phyloP scores from a whole-genome alignment of 2,329 filamentous ascomycete genomes.

The Ophiostoma tasmaniense region DNA sequence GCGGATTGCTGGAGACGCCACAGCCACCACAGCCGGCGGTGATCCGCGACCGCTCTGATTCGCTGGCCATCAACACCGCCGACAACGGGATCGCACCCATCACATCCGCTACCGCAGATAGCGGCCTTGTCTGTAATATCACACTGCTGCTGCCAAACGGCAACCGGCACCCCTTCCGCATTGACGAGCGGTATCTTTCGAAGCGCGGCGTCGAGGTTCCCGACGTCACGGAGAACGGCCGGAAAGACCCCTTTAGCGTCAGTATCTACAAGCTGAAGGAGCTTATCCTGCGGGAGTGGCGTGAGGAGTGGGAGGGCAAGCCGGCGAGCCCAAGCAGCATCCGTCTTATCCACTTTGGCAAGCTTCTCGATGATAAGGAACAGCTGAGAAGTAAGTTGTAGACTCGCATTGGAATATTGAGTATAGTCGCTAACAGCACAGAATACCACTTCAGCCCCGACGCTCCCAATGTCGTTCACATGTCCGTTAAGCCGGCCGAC shows the following conservation, averaged over 20 bases:
- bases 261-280: slow-evolving; percentile 92
- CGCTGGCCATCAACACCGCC: neutral
- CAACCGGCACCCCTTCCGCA: slow-evolving; percentile 78
- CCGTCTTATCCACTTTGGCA: slow-evolving; percentile 83
- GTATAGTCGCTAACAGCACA: slow-evolving; percentile 29
- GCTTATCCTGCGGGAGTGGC: slow-evolving; percentile 87
- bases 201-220: slow-evolving; percentile 73
- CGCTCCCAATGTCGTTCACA: slow-evolving; percentile 79
- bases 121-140: slow-evolving; percentile 49
- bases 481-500: slow-evolving; percentile 84
- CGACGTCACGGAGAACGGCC: slow-evolving; percentile 49
- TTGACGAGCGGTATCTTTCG: slow-evolving; percentile 76
- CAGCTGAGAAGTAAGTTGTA: slow-evolving; percentile 63
- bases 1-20: slow-evolving; percentile 6
- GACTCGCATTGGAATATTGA: too few species aligned
- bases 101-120: neutral
- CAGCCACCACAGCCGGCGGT: slow-evolving; percentile 12
- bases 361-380: slow-evolving; percentile 81
- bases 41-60: slow-evolving; percentile 23
- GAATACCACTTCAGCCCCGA: slow-evolving; percentile 72
- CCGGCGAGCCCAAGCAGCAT: slow-evolving; percentile 84
- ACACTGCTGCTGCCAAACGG: slow-evolving; percentile 76
- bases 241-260: slow-evolving; percentile 74
- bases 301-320: slow-evolving; percentile 80
- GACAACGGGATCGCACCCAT: slow-evolving; percentile 12